Evolutionary conservation across 176 grass and related monocot species (phyloP).

Genomic region (Triticum timopheevii): DNA sequence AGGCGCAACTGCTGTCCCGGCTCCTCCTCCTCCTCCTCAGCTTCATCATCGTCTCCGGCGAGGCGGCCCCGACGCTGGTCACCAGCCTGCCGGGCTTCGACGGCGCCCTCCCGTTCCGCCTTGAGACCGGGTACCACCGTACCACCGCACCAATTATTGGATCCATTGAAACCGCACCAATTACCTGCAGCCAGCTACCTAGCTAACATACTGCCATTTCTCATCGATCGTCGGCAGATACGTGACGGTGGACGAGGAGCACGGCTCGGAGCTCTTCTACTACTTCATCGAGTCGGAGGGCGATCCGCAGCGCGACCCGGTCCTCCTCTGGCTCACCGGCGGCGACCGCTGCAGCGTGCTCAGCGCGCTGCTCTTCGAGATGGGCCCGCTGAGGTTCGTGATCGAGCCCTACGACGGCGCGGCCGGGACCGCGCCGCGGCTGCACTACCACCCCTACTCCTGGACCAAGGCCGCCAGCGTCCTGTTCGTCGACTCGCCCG

Average conservation of each 20-base stretch:
- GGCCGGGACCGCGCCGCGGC: not conserved
- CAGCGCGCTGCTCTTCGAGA: constrained; percentile 24
- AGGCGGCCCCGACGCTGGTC: no score
- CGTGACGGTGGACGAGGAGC: constrained; percentile 31
- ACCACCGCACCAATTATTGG: no score
- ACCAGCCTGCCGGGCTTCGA: no score
- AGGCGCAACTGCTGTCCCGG: no score
- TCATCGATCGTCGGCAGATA: not conserved
- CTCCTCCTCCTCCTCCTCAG: no score
- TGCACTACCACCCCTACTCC: not conserved
- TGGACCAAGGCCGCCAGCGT: not conserved
- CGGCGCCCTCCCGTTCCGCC: no score
- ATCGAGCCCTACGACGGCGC: not conserved
- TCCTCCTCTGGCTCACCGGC: constrained; percentile 36
- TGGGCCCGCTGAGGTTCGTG: not conserved
- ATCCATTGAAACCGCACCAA: no score
- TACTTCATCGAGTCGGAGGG: constrained; percentile 43
- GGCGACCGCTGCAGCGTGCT: constrained; percentile 30
- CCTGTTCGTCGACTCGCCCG: constrained; percentile 7
- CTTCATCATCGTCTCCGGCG: no score
- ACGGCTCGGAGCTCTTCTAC: constrained; percentile 37
- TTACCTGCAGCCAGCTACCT: no score
- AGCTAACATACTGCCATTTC: no score
- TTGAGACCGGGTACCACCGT: no score
- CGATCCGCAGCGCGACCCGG: not conserved